Conservation (phyloP, 2,329 filamentous ascomycete species). For the Aspergillus clavatus region DNA sequence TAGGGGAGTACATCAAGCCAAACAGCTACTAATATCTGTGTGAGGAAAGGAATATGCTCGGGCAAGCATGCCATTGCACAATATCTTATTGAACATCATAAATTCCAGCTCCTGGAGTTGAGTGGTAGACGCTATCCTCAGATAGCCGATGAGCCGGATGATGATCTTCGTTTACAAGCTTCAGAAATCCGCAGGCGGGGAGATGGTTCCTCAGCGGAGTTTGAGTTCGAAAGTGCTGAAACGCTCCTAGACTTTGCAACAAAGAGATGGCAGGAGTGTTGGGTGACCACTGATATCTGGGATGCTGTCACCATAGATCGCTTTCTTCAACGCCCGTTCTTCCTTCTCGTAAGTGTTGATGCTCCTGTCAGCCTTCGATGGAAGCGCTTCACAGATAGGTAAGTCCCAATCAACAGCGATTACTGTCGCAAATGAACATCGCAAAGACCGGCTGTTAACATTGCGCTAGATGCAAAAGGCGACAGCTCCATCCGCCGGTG, state of each 20-base stretch:
- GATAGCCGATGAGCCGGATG: conserved; percentile 21
- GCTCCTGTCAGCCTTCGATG: conserved; percentile 81
- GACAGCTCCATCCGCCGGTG: conserved; percentile 47
- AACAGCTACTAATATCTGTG: conserved; percentile 12
- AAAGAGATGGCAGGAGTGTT: conserved; percentile 72
- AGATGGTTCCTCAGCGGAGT: conserved; percentile 16
- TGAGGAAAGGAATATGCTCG: conserved; percentile 71
- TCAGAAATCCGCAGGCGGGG: conserved; percentile 18
- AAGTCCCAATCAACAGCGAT: conserved; percentile 29
- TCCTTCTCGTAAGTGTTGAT: conserved; percentile 86
- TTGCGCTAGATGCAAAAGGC: conserved; percentile 43
- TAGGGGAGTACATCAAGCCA: neutral
- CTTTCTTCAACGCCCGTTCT: conserved; percentile 78
- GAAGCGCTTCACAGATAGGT: conserved; percentile 65
- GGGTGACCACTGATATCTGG: conserved; percentile 80
- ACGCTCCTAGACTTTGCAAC: conserved; percentile 81
- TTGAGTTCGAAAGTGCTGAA: conserved; percentile 58
- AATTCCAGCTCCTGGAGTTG: conserved; percentile 70
- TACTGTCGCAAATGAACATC: no score
- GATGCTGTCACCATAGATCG: conserved; percentile 68
- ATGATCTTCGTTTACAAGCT: conserved; percentile 25
- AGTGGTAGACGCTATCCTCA: conserved; percentile 25
- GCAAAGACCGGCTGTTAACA: neutral
- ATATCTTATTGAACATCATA: conserved; percentile 78
- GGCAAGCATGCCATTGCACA: conserved; percentile 87